phyloP scores from a whole-genome alignment of 2,329 filamentous ascomycete species.

The Neonectria coccinea region DNA sequence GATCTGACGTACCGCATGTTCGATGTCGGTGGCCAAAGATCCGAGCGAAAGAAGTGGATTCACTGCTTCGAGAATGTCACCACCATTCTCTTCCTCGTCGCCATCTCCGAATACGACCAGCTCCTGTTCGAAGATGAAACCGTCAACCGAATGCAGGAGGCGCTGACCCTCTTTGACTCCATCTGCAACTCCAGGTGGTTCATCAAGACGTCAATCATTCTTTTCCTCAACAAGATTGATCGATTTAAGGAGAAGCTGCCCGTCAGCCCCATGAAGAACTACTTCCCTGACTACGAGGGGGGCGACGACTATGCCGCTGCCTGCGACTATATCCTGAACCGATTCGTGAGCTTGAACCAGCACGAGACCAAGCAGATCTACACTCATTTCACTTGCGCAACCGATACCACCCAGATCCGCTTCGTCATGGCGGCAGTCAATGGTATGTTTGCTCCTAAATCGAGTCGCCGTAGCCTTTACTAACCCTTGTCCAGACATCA shows the following conservation, averaged over 20 bases:
- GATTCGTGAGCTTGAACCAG: slow-evolving; percentile 98
- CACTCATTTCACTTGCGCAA: slow-evolving; percentile 99
- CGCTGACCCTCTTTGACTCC: slow-evolving; percentile 86
- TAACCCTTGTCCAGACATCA: slow-evolving; percentile 82
- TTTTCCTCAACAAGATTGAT: slow-evolving; percentile 93
- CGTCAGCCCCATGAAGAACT: slow-evolving; percentile 86
- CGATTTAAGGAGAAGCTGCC: slow-evolving; percentile 88
- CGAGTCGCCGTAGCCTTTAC: slow-evolving; percentile 32
- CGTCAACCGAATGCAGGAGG: slow-evolving; percentile 94
- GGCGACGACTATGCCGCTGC: slow-evolving; percentile 95
- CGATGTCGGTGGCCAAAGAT: slow-evolving; percentile 94
- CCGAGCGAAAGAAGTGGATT: slow-evolving; percentile 99
- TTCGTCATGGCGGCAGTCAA: slow-evolving; percentile 99
- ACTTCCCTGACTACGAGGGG: slow-evolving; percentile 92
- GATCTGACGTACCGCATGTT: slow-evolving; percentile 98
- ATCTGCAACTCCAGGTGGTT: slow-evolving; percentile 93
- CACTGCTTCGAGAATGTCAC: slow-evolving; percentile 99
- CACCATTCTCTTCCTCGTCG: slow-evolving; percentile 94
- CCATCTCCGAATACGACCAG: slow-evolving; percentile 97
- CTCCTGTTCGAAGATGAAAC: slow-evolving; percentile 96
- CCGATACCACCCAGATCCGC: slow-evolving; percentile 97
- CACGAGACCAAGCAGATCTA: slow-evolving; percentile 99
- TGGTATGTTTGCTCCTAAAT: slow-evolving; percentile 67
- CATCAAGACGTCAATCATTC: slow-evolving; percentile 88
- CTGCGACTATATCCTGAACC: slow-evolving; percentile 98